Evolutionary conservation across 495 filamentous ascomycete genomes (phyloP).

Genomic region (Hypoxylon lienhwacheense): DNA sequence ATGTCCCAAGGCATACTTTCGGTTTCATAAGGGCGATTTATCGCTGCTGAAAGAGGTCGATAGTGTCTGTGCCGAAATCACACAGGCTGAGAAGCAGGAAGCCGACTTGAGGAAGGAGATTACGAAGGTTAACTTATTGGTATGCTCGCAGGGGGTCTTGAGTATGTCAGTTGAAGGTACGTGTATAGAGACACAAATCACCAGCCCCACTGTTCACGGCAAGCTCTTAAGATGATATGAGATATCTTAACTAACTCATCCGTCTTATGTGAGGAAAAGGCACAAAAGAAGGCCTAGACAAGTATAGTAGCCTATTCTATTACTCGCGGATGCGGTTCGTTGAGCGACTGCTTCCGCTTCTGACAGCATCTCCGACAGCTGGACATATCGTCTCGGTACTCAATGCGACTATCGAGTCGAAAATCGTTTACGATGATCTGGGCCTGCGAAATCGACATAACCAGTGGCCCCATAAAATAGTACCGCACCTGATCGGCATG

Average conservation of each 20-base stretch:
- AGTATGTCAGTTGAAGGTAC: constrained; percentile 8
- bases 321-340: constrained; percentile 34
- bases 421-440: constrained; percentile 26
- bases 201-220: neutral
- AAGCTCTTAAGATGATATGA: neutral
- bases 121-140: constrained; percentile 26
- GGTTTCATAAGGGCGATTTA: constrained; percentile 32
- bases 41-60: constrained; percentile 30
- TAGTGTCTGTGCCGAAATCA: constrained; percentile 31
- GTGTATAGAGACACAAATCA: neutral
- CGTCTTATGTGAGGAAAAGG: constrained; percentile 12
- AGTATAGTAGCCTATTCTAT: constrained; percentile 29
- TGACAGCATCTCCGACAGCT: constrained; percentile 7
- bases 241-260: neutral
- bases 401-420: constrained; percentile 17
- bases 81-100: neutral
- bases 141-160: constrained; percentile 24
- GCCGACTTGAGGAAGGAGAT: neutral
- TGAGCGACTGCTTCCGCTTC: constrained; percentile 25
- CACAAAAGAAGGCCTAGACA: constrained; percentile 32
- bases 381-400: constrained; percentile 30
- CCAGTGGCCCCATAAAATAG: neutral
- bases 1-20: constrained; percentile 20
- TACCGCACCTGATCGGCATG: constrained; percentile 27
- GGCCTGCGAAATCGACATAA: constrained; percentile 15